Conservation (phyloP, 202 grass and related monocot genomes). For the Musa balbisiana region DNA sequence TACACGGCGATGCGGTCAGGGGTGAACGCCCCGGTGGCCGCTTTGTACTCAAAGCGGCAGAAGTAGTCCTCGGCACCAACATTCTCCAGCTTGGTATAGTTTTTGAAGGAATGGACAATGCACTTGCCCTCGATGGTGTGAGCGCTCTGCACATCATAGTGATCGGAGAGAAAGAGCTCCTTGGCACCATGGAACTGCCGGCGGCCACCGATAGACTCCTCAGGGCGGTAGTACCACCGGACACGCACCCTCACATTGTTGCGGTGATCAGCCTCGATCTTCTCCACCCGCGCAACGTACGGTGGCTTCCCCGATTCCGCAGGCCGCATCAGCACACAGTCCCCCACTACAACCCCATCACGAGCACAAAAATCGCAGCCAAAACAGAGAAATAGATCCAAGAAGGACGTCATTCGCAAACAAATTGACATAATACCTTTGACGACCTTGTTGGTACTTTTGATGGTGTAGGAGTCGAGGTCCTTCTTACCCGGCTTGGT, state of each 20-base stretch:
- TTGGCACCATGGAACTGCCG: slow-evolving; percentile 5
- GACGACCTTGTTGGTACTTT: slow-evolving; percentile 3
- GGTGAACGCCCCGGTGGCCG: neutral
- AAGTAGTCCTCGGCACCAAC: slow-evolving; percentile 4
- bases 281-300: slow-evolving; percentile 5
- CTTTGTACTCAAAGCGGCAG: slow-evolving; percentile 8
- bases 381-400: neutral
- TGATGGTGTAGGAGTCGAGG: slow-evolving; percentile 8
- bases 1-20: slow-evolving; percentile 2
- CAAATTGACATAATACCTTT: neutral
- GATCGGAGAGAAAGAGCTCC: slow-evolving; percentile 5
- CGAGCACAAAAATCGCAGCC: neutral
- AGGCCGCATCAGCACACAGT: neutral
- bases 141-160: slow-evolving; percentile 1
- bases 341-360: neutral
- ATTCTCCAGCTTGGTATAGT: slow-evolving; percentile 7
- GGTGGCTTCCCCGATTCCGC: neutral
- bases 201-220: slow-evolving; percentile 3
- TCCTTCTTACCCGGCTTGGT: slow-evolving; percentile 1
- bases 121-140: slow-evolving; percentile 6
- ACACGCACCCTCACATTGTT: slow-evolving; percentile 2
- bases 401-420: neutral
- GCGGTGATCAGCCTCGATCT: slow-evolving; percentile 4
- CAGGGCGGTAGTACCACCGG: slow-evolving; percentile 2
- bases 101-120: neutral